Percentiles rank a stretch among this genome's conserved stretches.
These are phyloP conservation scores for Paecilomyces sp. DNA, from an alignment of 2,329 filamentous ascomycete genomes.

Conservation along the genomic window DNA sequence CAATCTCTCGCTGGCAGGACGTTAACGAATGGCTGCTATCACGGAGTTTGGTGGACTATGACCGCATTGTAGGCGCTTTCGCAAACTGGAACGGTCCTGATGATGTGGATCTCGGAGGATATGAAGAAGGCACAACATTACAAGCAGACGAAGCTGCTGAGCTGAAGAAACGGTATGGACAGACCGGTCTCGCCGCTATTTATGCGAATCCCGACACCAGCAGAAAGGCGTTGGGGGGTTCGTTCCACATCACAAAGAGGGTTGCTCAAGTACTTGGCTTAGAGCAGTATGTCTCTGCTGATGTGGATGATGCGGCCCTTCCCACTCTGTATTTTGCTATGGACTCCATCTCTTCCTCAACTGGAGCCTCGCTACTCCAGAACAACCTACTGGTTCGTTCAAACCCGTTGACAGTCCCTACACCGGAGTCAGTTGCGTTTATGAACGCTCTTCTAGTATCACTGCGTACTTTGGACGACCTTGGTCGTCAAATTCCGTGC, in stretches of 20 bases:
- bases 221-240: conserved; percentile 37
- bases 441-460: conserved; percentile 35
- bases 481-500: conserved; percentile 31
- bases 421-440: conserved; percentile 31
- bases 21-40: conserved; percentile 54
- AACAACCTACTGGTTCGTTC: conserved; percentile 30
- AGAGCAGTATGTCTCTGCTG: conserved; percentile 35
- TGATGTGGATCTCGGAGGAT: conserved; percentile 53
- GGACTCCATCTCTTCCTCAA: conserved; percentile 26
- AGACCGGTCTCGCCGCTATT: conserved; percentile 52
- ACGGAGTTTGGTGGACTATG: conserved; percentile 44
- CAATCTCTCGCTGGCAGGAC: conserved; percentile 46
- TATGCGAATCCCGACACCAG: conserved; percentile 47
- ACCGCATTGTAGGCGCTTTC: conserved; percentile 44
- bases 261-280: conserved; percentile 46
- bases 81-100: conserved; percentile 53
- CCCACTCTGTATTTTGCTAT: conserved; percentile 23
- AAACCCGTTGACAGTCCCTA: conserved; percentile 37
- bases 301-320: conserved; percentile 13
- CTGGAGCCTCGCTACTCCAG: conserved; percentile 33
- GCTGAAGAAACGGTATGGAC: conserved; percentile 46
- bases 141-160: conserved; percentile 37
- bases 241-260: conserved; percentile 44
- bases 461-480: conserved; percentile 28
- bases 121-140: conserved; percentile 34